Conservation (phyloP, 768 basidiomycete species). For the Suillus brevipes region DNA sequence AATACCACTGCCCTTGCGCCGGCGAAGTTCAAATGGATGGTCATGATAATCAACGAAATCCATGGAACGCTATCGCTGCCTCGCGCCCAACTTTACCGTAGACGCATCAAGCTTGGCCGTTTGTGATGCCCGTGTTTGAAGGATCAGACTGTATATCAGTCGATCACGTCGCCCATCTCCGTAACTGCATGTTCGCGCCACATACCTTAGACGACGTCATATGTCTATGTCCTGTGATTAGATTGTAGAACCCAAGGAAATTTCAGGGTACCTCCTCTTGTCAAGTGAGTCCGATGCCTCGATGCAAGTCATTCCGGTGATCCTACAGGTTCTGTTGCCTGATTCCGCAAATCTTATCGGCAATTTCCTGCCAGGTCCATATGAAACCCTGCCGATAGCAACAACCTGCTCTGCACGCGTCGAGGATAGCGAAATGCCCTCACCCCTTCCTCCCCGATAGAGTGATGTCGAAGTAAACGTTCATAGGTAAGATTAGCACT, state of each 20-base stretch:
- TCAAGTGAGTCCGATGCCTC: background rate
- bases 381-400: slow-evolving; percentile 1
- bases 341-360: slow-evolving; percentile 6
- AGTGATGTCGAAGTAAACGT: background rate
- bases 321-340: slow-evolving; percentile 1
- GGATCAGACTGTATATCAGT: slow-evolving; percentile 17
- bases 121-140: slow-evolving; percentile 10
- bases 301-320: slow-evolving; percentile 1
- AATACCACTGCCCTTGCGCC: slow-evolving; percentile 43
- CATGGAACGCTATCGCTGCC: slow-evolving; percentile 16
- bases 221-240: slow-evolving; percentile 10
- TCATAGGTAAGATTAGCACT: slow-evolving; percentile 4
- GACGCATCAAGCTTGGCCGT: background rate
- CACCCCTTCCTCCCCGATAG: slow-evolving; percentile 2
- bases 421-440: slow-evolving; percentile 6
- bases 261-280: slow-evolving; percentile 6
- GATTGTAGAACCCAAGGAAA: background rate
- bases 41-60: slow-evolving; percentile 26
- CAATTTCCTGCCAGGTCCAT: background rate
- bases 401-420: background rate
- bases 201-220: slow-evolving; percentile 9
- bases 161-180: slow-evolving; percentile 17
- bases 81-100: slow-evolving; percentile 1
- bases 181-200: slow-evolving; percentile 13
- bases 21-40: slow-evolving; percentile 41